Evolutionary conservation across 345 rosid species (phyloP), one percentile per base, ranked within the genome.

Genomic region (Moringa oleifera): DNA sequence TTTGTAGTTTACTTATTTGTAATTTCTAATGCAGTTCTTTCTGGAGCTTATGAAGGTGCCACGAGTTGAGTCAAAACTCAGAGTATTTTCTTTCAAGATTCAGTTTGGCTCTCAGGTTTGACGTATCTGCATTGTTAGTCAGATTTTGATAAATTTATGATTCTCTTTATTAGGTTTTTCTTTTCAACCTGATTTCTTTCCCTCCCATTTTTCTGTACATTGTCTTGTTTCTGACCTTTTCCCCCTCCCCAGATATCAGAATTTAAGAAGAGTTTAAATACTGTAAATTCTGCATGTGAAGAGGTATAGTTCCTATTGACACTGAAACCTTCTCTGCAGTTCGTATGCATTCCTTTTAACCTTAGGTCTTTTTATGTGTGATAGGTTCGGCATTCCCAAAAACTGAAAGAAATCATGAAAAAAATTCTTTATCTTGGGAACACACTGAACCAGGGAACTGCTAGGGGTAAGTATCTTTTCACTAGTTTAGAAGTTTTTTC

Each of bases 21-120:
- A 18, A 28, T 64, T 63, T 61, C 72, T 69, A 63, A 55, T 78
- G 52, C 88, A 94, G 99, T 94, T 70, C 69, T 90, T 94, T 75
- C 60, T 94, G 81, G 97, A 90, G 88, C 85, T 71, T 64, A 94
- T 94, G 97, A 94, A 90, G 82, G 97, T 94, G 80, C 97, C 99
- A 53, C 87, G 99, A 45, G 99, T 90, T 23, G 99, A 90, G 80
- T 91, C 96, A 24, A 94, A 94, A 72, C 75, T 94, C 51, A 81
- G 96, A 82, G 97, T 94, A 50, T 90, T 94, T 81, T 83, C 95
- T 72, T 94, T 94, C 87, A 94, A 94, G 80, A 88, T 94, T 76
- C 97, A 90, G 71, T 90, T 91, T 51, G 62, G 83, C 71, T 72
- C 88, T 80, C 97, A 90, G 99, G 99, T 94, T 82, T 71, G 93